These are phyloP conservation scores for Crassisporium funariophilum DNA, from an alignment of 768 basidiomycete genomes.

Conservation along the genomic window DNA sequence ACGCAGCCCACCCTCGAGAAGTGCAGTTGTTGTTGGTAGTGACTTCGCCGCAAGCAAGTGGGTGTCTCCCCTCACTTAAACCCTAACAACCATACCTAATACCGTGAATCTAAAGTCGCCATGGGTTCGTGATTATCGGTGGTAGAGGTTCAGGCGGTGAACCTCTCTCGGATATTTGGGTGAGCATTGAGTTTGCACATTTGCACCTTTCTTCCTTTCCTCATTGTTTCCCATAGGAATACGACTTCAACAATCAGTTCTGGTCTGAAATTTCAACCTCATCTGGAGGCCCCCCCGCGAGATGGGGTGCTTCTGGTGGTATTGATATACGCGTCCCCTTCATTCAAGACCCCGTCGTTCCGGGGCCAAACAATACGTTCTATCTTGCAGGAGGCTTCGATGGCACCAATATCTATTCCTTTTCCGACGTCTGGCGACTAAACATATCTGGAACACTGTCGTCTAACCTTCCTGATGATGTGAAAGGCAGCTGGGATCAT, in stretches of 20 bases:
- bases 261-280: constrained; percentile 65
- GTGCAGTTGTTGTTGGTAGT: constrained; percentile 61
- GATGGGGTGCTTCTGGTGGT: constrained; percentile 77
- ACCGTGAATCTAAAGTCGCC: constrained; percentile 51
- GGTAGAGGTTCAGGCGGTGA: constrained; percentile 59
- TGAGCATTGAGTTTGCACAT: constrained; percentile 34
- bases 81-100: constrained; percentile 8
- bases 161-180: constrained; percentile 74
- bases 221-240: constrained; percentile 54
- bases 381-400: constrained; percentile 75
- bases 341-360: constrained; percentile 43
- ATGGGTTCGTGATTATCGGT: constrained; percentile 73
- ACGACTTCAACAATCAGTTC: constrained; percentile 73
- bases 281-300: constrained; percentile 55
- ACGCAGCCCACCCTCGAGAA: constrained; percentile 59
- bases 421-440: constrained; percentile 75
- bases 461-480: constrained; percentile 57
- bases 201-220: neutral
- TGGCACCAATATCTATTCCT: constrained; percentile 40
- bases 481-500: constrained; percentile 62
- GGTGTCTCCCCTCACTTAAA: constrained; percentile 28
- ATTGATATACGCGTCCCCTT: constrained; percentile 57
- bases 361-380: constrained; percentile 70
- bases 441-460: constrained; percentile 71
- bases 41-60: constrained; percentile 86